Percentiles rank a stretch among this genome's conserved stretches.
These are phyloP conservation scores for Kalmanozyma brasiliensis DNA, from an alignment of 1,284 basidiomycete species.

Conservation along the genomic window DNA sequence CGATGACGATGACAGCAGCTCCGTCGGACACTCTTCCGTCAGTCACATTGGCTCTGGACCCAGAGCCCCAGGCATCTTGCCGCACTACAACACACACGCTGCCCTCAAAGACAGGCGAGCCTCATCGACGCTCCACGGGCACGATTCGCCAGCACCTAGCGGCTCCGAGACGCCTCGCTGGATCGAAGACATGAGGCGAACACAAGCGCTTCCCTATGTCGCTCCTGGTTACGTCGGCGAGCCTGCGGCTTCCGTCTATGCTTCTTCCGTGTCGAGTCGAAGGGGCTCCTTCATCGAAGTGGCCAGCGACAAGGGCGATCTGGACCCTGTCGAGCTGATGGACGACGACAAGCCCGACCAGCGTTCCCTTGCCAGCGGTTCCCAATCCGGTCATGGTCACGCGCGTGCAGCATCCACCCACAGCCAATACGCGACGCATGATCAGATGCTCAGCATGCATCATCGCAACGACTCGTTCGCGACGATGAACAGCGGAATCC, in stretches of 20 bases:
- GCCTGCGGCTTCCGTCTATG: conserved; percentile 11
- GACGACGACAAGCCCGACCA: background rate
- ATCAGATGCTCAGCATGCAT: conserved; percentile 11
- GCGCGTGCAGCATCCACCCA: conserved; percentile 10
- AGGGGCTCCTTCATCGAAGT: conserved; percentile 9
- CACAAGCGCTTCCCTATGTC: conserved; percentile 34
- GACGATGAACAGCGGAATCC: conserved; percentile 17
- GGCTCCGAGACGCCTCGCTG: conserved; percentile 44
- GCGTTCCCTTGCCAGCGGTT: background rate
- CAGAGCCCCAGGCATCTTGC: conserved; percentile 8
- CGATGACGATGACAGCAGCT: conserved; percentile 14
- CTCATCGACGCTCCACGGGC: conserved; percentile 8
- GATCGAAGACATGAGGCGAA: conserved; percentile 43
- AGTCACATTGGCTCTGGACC: conserved; percentile 16
- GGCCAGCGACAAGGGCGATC: conserved; percentile 9
- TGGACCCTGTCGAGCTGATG: conserved; percentile 35
- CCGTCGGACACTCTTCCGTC: conserved; percentile 22
- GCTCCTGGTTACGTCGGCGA: conserved; percentile 35
- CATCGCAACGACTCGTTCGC: conserved; percentile 17
- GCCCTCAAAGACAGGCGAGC: conserved; percentile 6
- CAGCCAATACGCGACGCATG: conserved; percentile 22
- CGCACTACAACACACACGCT: conserved; percentile 21
- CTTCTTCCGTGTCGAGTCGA: conserved; percentile 17
- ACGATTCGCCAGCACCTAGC: conserved; percentile 12
- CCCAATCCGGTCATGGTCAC: conserved; percentile 4